Conservation (phyloP, 2,329 filamentous ascomycete genomes). For the Berkeleyomyces basicola region DNA sequence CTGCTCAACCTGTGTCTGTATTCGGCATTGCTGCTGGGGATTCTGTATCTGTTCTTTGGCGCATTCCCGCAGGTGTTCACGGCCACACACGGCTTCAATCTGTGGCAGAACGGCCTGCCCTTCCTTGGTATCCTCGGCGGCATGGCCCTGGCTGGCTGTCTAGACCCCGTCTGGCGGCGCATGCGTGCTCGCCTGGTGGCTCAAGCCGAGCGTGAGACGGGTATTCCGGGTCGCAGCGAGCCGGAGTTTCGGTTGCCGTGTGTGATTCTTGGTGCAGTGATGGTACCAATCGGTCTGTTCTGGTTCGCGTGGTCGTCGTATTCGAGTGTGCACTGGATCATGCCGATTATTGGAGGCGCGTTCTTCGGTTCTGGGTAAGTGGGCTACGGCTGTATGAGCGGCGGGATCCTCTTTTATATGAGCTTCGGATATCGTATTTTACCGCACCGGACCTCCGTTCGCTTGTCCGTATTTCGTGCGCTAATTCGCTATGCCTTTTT, state of each 20-base stretch:
- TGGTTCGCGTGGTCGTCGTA: conserved; percentile 81
- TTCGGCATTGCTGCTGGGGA: conserved; percentile 69
- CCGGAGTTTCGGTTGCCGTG: conserved; percentile 76
- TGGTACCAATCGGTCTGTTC: conserved; percentile 71
- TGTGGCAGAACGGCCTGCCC: conserved; percentile 64
- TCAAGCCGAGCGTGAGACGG: conserved; percentile 31
- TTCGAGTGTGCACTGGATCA: conserved; percentile 56
- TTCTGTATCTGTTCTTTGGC: conserved; percentile 82
- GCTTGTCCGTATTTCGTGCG: neutral
- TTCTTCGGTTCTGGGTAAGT: conserved; percentile 57
- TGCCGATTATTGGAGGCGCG: conserved; percentile 54
- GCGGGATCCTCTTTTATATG: neutral
- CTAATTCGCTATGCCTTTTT: conserved; percentile 1
- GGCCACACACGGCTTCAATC: conserved; percentile 55
- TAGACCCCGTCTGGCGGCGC: conserved; percentile 49
- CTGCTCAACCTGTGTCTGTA: conserved; percentile 66
- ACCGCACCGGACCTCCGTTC: neutral
- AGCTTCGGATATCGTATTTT: neutral
- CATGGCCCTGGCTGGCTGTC: conserved; percentile 45
- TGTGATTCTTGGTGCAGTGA: conserved; percentile 53
- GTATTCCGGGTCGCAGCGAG: conserved; percentile 44
- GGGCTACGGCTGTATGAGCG: neutral
- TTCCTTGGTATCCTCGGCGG: conserved; percentile 59
- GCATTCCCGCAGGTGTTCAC: conserved; percentile 70
- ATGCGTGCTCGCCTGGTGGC: conserved; percentile 41